phyloP scores from a whole-genome alignment of 345 rosid genomes.

The Erysimum cheiranthoides region DNA sequence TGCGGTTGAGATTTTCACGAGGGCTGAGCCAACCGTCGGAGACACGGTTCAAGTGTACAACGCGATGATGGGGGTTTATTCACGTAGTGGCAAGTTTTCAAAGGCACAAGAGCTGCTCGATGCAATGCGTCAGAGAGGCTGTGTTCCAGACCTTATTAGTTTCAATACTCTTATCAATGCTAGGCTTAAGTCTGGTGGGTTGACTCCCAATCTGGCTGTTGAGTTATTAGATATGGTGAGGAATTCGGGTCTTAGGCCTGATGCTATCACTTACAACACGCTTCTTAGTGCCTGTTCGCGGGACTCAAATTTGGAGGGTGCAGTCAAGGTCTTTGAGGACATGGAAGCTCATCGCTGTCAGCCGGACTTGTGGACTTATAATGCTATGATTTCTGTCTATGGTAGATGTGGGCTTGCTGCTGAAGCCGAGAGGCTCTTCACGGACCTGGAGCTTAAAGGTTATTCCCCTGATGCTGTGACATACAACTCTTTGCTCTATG shows the following conservation, averaged over 20 bases:
- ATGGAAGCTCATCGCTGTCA: slow-evolving; percentile 78
- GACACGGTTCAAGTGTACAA: slow-evolving; percentile 87
- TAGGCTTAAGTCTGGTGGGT: slow-evolving; percentile 64
- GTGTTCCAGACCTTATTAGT: slow-evolving; percentile 90
- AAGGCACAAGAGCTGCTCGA: slow-evolving; percentile 76
- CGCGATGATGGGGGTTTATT: slow-evolving; percentile 96
- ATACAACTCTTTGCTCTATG: slow-evolving; percentile 88
- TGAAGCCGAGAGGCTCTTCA: slow-evolving; percentile 76
- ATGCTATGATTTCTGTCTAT: slow-evolving; percentile 91
- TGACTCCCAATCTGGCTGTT: slow-evolving; percentile 64
- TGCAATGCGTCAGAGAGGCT: slow-evolving; percentile 77
- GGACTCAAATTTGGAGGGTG: slow-evolving; percentile 77
- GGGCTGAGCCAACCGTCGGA: slow-evolving; percentile 66
- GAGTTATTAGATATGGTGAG: slow-evolving; percentile 80
- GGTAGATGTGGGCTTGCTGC: slow-evolving; percentile 80
- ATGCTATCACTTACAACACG: slow-evolving; percentile 90
- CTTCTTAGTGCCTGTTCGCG: slow-evolving; percentile 91
- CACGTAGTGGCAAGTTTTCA: slow-evolving; percentile 66
- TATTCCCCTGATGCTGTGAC: slow-evolving; percentile 89
- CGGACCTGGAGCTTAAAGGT: slow-evolving; percentile 75
- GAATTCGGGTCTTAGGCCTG: slow-evolving; percentile 79
- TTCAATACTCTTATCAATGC: slow-evolving; percentile 95
- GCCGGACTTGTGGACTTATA: slow-evolving; percentile 97
- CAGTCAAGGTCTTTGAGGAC: slow-evolving; percentile 68
- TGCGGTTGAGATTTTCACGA: slow-evolving; percentile 75